A percentile compares a stretch with the other conserved stretches of the same genome.
Evolutionary conservation across 2,329 filamentous ascomycete species (phyloP).

Genomic region (Trichoderma atroviride): DNA sequence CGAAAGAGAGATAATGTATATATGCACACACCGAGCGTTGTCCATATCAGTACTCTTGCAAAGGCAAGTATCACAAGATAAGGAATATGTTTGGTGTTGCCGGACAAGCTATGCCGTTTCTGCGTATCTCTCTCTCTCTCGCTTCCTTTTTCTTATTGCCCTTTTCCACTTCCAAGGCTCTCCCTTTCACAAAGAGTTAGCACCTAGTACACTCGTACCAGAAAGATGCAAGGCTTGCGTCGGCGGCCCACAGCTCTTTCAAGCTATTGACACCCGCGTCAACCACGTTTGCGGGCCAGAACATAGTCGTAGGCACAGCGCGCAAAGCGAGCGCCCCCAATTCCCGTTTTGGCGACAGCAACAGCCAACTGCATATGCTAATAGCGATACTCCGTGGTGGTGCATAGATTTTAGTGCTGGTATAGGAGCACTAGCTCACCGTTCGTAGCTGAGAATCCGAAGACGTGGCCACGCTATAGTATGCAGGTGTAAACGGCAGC

Average conservation of each 20-base stretch:
- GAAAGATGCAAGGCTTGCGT: not conserved
- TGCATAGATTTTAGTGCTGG: not conserved
- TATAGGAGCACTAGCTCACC: not conserved
- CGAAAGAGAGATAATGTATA: not conserved
- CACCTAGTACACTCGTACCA: not conserved
- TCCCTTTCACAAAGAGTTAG: not conserved
- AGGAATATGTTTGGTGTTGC: not conserved
- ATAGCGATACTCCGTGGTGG: not conserved
- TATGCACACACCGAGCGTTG: not conserved
- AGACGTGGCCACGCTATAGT: slow-evolving; percentile 21
- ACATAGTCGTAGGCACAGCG: not conserved
- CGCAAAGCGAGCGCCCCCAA: not conserved
- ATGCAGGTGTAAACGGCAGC: not conserved
- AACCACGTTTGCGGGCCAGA: slow-evolving; percentile 12
- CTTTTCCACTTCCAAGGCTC: not conserved
- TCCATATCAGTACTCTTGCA: not conserved
- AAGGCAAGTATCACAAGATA: not conserved
- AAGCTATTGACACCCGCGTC: slow-evolving; percentile 14
- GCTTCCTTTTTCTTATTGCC: not conserved
- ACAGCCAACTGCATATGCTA: slow-evolving; percentile 2
- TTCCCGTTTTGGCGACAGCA: not conserved
- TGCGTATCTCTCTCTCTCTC: too few relatives aligned
- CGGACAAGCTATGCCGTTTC: not conserved
- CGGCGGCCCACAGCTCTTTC: slow-evolving; percentile 7
- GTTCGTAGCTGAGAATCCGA: not conserved